A percentile compares a stretch with the other conserved stretches of the same genome.
phyloP scores from a whole-genome alignment of 306 rosid genomes.

The Rosa rugosa region DNA sequence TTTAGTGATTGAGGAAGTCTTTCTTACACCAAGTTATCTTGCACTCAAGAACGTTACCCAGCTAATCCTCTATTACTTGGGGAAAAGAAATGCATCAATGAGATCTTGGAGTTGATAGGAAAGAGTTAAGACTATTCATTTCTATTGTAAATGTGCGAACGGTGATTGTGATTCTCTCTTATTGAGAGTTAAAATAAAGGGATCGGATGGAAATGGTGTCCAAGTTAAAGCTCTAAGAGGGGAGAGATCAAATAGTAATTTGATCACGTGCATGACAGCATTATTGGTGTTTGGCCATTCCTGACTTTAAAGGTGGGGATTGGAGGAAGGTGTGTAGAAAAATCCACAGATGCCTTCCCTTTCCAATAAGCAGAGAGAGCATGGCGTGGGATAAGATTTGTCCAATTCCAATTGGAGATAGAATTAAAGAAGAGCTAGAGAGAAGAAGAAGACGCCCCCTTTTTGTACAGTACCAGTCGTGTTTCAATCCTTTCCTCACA shows the following conservation, averaged over 20 bases:
- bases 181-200: too few species aligned
- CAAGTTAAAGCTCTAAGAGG: background rate
- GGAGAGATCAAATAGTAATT: background rate
- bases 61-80: background rate
- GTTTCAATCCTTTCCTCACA: conserved; percentile 78
- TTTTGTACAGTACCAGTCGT: conserved; percentile 35
- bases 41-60: background rate
- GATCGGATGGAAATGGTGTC: too few species aligned
- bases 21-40: background rate
- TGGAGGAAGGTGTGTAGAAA: conserved; percentile 9
- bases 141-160: too few species aligned
- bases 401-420: conserved; percentile 37
- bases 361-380: conserved; percentile 60
- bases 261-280: conserved; percentile 12
- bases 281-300: conserved; percentile 14
- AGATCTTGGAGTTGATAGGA: background rate
- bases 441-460: background rate
- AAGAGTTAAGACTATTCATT: too few species aligned
- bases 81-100: background rate
- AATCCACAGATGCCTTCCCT: conserved; percentile 41
- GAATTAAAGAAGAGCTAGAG: background rate
- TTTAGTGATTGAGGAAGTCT: background rate
- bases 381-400: conserved; percentile 67
- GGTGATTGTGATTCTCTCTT: too few species aligned
- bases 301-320: background rate